Evolutionary conservation across 2,329 filamentous ascomycete genomes (phyloP).

Genomic region (Setomelanomma holmii): DNA sequence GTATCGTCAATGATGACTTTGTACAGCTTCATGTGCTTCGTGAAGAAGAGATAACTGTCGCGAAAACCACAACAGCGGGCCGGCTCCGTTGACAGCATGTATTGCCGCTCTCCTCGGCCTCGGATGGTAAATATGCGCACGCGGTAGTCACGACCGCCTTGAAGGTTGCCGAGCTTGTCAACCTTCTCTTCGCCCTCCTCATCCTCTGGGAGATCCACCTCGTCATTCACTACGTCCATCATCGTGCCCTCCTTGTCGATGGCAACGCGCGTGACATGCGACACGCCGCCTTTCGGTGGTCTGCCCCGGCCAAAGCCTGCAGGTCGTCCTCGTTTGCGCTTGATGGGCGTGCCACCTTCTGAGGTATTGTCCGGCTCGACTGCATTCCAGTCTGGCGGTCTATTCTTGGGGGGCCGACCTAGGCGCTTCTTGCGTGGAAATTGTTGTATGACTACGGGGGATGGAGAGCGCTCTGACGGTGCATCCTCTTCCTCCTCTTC

Average conservation of each 20-base stretch:
- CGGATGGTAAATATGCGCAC: slow-evolving; percentile 93
- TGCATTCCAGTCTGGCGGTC: slow-evolving; percentile 75
- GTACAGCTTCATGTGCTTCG: slow-evolving; percentile 93
- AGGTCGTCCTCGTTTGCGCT: slow-evolving; percentile 58
- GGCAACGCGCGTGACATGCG: slow-evolving; percentile 80
- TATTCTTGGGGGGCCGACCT: slow-evolving; percentile 86
- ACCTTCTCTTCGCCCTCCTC: slow-evolving; percentile 91
- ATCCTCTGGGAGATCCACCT: slow-evolving; percentile 87
- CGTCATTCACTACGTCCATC: slow-evolving; percentile 89
- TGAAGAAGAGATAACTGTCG: slow-evolving; percentile 98
- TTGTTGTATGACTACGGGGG: slow-evolving; percentile 60
- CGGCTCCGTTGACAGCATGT: slow-evolving; percentile 98
- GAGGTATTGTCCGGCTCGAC: slow-evolving; percentile 58
- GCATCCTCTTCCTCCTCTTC: slow-evolving; percentile 52
- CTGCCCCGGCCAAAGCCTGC: slow-evolving; percentile 71
- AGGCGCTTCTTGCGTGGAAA: slow-evolving; percentile 74
- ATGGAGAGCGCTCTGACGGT: slow-evolving; percentile 53
- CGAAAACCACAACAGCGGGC: slow-evolving; percentile 96
- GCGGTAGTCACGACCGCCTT: slow-evolving; percentile 87
- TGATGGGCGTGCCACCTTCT: slow-evolving; percentile 57
- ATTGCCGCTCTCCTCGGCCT: slow-evolving; percentile 82
- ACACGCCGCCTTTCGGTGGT: slow-evolving; percentile 72
- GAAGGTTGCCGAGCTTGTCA: slow-evolving; percentile 83
- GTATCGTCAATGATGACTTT: slow-evolving; percentile 98
- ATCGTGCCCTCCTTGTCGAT: slow-evolving; percentile 94